These are phyloP conservation scores for Xylogone sp. DNA, from an alignment of 2,329 filamentous ascomycete species.

Conservation along the genomic window DNA sequence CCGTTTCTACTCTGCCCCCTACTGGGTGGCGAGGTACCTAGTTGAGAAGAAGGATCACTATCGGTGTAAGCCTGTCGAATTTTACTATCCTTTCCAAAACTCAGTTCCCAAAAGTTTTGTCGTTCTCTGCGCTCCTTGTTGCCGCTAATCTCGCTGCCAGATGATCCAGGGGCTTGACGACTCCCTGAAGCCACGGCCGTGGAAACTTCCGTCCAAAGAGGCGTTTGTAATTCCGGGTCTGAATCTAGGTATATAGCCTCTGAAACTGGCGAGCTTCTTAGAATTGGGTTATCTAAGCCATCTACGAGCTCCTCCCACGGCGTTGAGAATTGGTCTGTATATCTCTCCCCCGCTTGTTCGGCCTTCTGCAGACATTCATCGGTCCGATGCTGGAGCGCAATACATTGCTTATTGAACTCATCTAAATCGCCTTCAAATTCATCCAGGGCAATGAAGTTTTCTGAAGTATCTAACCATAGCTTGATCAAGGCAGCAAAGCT, in stretches of 20 bases:
- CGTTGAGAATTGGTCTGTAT: slow-evolving; percentile 17
- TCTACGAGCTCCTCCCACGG: slow-evolving; percentile 26
- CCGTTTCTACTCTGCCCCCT: slow-evolving; percentile 22
- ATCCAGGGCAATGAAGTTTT: slow-evolving; percentile 9
- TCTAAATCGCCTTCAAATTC: slow-evolving; percentile 24
- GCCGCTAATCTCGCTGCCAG: slow-evolving; percentile 15
- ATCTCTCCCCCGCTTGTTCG: slow-evolving; percentile 16
- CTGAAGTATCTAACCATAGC: slow-evolving; percentile 64
- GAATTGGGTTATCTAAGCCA: slow-evolving; percentile 7
- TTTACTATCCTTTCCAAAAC: slow-evolving; percentile 25
- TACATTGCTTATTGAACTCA: slow-evolving; percentile 26
- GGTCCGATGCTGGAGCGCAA: slow-evolving; percentile 24
- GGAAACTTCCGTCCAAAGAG: slow-evolving; percentile 14
- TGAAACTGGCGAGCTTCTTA: not conserved
- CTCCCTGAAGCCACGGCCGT: slow-evolving; percentile 7
- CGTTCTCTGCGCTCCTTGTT: slow-evolving; percentile 18
- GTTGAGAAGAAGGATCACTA: slow-evolving; percentile 2
- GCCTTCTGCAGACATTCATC: slow-evolving; percentile 28
- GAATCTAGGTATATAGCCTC: not conserved
- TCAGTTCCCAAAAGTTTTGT: slow-evolving; percentile 28
- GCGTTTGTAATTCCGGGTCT: slow-evolving; percentile 11
- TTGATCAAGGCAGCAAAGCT: slow-evolving; percentile 82
- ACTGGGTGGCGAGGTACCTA: slow-evolving; percentile 16
- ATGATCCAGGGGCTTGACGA: slow-evolving; percentile 14
- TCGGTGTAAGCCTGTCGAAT: slow-evolving; percentile 16